Base-by-base conservation (phyloP, 2,329 filamentous ascomycete genomes). In the Tolypocladium ophioglossoides region DNA sequence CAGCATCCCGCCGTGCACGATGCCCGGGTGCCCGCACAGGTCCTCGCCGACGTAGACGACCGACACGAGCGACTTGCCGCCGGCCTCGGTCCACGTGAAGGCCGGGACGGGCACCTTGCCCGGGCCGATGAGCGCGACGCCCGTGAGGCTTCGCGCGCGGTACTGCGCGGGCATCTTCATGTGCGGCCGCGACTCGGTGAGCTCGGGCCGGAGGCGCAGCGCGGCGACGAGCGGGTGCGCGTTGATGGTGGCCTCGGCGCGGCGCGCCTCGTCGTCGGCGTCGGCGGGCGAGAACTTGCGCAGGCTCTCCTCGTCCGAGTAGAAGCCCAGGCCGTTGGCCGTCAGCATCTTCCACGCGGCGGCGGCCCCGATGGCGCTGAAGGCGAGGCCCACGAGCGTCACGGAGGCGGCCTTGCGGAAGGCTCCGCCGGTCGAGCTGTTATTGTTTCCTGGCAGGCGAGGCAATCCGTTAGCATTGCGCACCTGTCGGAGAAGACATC, bases 1-100 rank as follows among this genome's bases (percentile, higher is more conserved):
- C 54, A 97, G 75, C 59, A 96, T 74, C 0, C 92, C 92, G 51
- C 92, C 92, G 68, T 97, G 94, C 8, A 96, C 81, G 58, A 97
- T 89, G 3, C 88, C 90, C 7, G 89, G 88, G 69, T 97, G 91
- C 2, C 92, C 92, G 66, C 90, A 96, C 41, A 97, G 74, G 62
- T 89, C 84, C 3, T 78, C 72, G 2, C 92, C 92, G 0, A 96
- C 78, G 66, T 91, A 91, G 52, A 85, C 79, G 44, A 97, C 79
- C 16, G 84, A 82, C 7, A 91, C 82, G 53, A 89, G 73, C 51
- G 78, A 80, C 72, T 83, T 85, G 52, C 89, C 87, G 32, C 78
- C 80, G 24, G 80, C 78, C 61, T 94, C 87, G 53, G 74, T 78
- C 78, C 91, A 97, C 7, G 83, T 80, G 48, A 89, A 78, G 1